A percentile compares a stretch with the other conserved stretches of the same genome.
Evolutionary conservation across 2,329 filamentous ascomycete species (phyloP).

Genomic region (Aspergillus bombycis): DNA sequence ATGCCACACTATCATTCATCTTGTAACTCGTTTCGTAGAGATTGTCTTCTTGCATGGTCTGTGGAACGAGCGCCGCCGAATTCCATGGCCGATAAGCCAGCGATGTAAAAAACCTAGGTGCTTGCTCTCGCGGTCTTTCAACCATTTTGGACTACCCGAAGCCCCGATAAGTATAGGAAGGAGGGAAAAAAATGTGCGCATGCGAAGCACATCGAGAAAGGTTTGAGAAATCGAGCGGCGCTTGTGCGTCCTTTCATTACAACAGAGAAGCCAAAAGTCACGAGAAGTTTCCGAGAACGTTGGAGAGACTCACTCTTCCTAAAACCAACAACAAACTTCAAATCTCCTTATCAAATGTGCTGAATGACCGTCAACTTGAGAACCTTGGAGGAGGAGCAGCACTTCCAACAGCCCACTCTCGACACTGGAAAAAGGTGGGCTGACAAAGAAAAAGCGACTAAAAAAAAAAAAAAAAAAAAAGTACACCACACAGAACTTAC

Average conservation of each 20-base stretch:
- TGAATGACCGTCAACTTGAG: constrained; percentile 28
- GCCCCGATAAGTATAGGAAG: background rate
- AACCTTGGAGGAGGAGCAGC: constrained; percentile 35
- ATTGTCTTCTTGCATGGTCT: background rate
- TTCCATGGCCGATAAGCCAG: background rate
- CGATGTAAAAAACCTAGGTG: background rate
- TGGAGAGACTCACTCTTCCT: constrained; percentile 33
- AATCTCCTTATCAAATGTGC: constrained; percentile 27
- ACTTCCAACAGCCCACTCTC: constrained; percentile 34
- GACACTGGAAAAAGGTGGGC: constrained; percentile 17
- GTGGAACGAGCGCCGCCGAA: background rate
- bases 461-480: constrained; percentile 15
- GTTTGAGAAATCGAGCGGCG: background rate
- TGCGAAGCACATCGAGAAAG: background rate
- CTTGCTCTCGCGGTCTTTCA: background rate
- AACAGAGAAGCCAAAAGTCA: constrained; percentile 12
- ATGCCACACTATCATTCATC: background rate
- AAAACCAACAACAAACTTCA: constrained; percentile 26
- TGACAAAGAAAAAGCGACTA: constrained; percentile 15
- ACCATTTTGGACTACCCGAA: background rate
- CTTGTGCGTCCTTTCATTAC: background rate
- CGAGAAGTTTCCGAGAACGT: constrained; percentile 13
- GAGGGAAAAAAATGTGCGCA: background rate
- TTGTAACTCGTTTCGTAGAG: constrained; percentile 5
- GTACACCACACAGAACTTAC: constrained; percentile 17